Conservation (phyloP, 306 rosid species). For the Trifolium dubium region DNA sequence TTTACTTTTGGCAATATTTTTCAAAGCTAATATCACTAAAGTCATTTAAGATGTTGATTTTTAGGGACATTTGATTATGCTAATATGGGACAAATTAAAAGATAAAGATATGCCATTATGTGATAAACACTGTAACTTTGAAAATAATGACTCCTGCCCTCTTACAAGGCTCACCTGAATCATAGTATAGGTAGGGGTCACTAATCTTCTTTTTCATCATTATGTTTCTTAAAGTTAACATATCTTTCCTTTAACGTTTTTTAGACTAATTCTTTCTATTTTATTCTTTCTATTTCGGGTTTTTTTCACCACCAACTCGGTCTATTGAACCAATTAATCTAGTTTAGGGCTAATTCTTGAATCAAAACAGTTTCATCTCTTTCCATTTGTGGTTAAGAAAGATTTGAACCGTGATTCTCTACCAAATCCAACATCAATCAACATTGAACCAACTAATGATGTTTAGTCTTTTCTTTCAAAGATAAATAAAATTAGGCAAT, state of each 20-base stretch:
- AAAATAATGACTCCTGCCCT: slow-evolving; percentile 27
- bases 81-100: slow-evolving; percentile 49
- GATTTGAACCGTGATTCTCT: too few species aligned
- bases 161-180: slow-evolving; percentile 50
- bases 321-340: too few species aligned
- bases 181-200: slow-evolving; percentile 44
- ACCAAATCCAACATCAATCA: too few species aligned
- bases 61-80: slow-evolving; percentile 44
- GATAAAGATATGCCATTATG: slow-evolving; percentile 44
- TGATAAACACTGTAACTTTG: slow-evolving; percentile 37
- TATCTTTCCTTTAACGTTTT: slow-evolving; percentile 33
- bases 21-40: slow-evolving; percentile 42
- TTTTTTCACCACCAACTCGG: too few species aligned
- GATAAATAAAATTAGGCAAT: too few species aligned
- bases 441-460: too few species aligned
- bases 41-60: slow-evolving; percentile 36
- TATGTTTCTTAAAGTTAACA: slow-evolving; percentile 10
- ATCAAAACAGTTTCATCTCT: too few species aligned
- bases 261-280: too few species aligned
- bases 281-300: too few species aligned
- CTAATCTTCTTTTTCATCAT: slow-evolving; percentile 29
- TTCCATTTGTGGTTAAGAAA: too few species aligned
- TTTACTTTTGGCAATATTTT: slow-evolving; percentile 32
- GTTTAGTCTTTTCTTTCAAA: too few species aligned
- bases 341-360: too few species aligned